Evolutionary conservation across 2,329 filamentous ascomycete genomes (phyloP).

Genomic region (Huntiella bhutanensis): DNA sequence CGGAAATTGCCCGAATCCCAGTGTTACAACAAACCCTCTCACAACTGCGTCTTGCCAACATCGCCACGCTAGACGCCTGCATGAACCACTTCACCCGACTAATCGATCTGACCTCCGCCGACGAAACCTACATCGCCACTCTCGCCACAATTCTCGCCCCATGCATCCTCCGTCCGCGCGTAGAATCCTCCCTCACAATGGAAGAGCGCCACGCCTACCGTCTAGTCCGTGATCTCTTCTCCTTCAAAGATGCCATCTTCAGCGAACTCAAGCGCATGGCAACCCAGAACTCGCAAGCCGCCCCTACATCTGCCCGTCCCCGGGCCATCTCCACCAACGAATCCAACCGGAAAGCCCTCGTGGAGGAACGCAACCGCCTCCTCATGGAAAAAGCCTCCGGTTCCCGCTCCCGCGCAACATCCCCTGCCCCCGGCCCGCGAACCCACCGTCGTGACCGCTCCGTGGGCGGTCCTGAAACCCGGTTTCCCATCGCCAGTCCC

Average conservation of each 20-base stretch:
- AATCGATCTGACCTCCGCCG: conserved; percentile 89
- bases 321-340: conserved; percentile 89
- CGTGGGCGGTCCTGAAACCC: conserved; percentile 50
- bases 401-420: conserved; percentile 52
- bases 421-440: conserved; percentile 44
- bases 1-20: conserved; percentile 62
- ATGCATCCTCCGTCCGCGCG: conserved; percentile 71
- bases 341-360: conserved; percentile 79
- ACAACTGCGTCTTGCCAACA: conserved; percentile 87
- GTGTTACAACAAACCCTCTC: conserved; percentile 92
- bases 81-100: conserved; percentile 96
- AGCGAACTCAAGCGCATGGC: conserved; percentile 86
- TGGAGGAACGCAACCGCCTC: conserved; percentile 81
- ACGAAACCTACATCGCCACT: conserved; percentile 62
- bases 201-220: conserved; percentile 88
- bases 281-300: conserved; percentile 41
- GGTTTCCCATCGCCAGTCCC: conserved; percentile 66
- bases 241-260: conserved; percentile 89
- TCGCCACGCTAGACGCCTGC: conserved; percentile 93
- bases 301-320: conserved; percentile 39
- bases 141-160: conserved; percentile 61
- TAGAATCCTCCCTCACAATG: conserved; percentile 79
- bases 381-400: conserved; percentile 48
- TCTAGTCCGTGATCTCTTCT: conserved; percentile 76
- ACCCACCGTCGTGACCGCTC: conserved; percentile 67